Base-by-base conservation (phyloP, 176 grass and related monocot genomes). In the Oryza meridionalis region DNA sequence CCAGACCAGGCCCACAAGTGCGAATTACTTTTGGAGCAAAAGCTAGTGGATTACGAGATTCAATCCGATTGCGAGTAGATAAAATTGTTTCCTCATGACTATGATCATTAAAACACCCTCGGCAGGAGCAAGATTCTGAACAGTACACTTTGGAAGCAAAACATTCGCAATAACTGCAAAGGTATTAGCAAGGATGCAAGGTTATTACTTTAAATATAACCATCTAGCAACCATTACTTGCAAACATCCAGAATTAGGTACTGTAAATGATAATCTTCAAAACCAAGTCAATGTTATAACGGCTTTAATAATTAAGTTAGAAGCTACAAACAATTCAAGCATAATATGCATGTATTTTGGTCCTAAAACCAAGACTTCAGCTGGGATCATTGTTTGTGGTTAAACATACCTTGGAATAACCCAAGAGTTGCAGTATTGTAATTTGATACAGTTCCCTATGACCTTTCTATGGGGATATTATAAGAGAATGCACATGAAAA, bases 11-110 rank as follows among this genome's bases (percentile, higher is more conserved):
- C 33, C 93, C 93, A 77, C 12, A 5, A 72, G 91, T 62, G 14
- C 70, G 89, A 73, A 94, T 94, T 63, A 98, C 96, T 98, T 96
- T 98, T 33, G 96, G 96, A 69, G 93, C 96, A 87, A 98, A 98
- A 85, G 96, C 96, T 83, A 98, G 88, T 76, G 96, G 96, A 92
- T 96, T 98, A 37, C 96, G 91, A 72, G 94, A 96, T 84, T 96
- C 96, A 43, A 96, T 98, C 86, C 90, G 93, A 75, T 90, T 88
- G 26, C 93, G 91, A 69, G 93, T 98, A 62, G 91, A 79, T 65
- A 98, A 84, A 82, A 98, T 91, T 64, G 74, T 96, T 77, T 95
- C 91, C 79, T 84, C 90, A 80, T 98, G 82, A 67, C 47, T 81
- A 1, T 90, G 81, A 62, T 90, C 95, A 80, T 98, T 98, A 61